Conservation (phyloP, 2,329 filamentous ascomycete species). For the Helicocarpus griseus region DNA sequence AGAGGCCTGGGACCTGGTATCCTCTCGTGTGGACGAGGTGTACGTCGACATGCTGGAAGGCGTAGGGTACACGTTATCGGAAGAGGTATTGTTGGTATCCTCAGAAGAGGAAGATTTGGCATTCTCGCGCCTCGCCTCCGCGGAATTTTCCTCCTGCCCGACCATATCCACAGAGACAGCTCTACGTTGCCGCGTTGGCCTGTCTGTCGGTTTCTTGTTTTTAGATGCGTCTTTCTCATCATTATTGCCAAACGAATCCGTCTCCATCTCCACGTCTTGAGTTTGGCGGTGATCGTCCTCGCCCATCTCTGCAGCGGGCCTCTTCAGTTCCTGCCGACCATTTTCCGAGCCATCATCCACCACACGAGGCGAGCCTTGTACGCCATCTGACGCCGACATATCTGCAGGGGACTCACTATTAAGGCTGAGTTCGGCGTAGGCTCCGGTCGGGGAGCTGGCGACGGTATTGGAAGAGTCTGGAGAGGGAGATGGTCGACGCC, state of each 20-base stretch:
- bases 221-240: conserved; percentile 14
- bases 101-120: conserved; percentile 14
- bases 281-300: conserved; percentile 21
- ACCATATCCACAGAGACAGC: conserved; percentile 38
- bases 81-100: conserved; percentile 21
- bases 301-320: conserved; percentile 47
- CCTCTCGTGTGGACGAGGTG: conserved; percentile 21
- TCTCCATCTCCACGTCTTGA: not conserved
- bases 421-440: conserved; percentile 32
- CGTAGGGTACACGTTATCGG: conserved; percentile 28
- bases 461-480: conserved; percentile 12
- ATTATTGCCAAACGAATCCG: conserved; percentile 11
- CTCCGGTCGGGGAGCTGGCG: conserved; percentile 41
- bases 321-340: conserved; percentile 27
- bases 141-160: conserved; percentile 18
- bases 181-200: conserved; percentile 15
- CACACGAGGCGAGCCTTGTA: not conserved
- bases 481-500: conserved; percentile 6
- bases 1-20: conserved; percentile 16
- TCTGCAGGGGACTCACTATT: conserved; percentile 18
- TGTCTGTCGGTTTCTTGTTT: conserved; percentile 11
- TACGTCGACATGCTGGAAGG: conserved; percentile 31
- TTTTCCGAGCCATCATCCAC: conserved; percentile 1
- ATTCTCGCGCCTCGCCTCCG: not conserved
- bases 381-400: conserved; percentile 17